Evolutionary conservation across 2,329 filamentous ascomycete species (phyloP).

Genomic region (Ceratocystis albifundus): DNA sequence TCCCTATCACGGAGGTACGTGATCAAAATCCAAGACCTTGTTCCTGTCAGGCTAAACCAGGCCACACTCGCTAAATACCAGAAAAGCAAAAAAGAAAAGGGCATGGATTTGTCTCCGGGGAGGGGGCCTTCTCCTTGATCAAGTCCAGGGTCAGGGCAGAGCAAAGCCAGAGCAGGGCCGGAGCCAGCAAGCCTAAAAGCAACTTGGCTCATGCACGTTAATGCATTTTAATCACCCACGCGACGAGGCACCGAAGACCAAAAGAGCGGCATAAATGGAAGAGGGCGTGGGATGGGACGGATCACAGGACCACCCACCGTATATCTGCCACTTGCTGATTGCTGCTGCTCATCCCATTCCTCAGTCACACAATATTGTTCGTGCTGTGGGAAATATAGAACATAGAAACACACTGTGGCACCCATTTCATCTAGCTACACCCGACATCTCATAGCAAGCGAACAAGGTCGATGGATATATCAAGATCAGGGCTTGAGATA

Average conservation of each 20-base stretch:
- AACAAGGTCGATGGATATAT: background rate
- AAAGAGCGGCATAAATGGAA: background rate
- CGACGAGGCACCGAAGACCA: background rate
- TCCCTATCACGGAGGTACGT: background rate
- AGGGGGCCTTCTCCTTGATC: background rate
- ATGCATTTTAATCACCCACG: conserved; percentile 6
- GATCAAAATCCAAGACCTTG: background rate
- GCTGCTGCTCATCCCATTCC: background rate
- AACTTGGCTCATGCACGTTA: background rate
- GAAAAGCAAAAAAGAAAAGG: background rate
- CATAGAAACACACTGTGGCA: conserved; percentile 1
- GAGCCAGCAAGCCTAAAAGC: background rate
- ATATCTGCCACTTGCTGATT: background rate
- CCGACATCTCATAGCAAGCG: background rate
- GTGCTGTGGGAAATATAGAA: background rate
- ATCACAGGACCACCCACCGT: background rate
- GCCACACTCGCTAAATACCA: background rate
- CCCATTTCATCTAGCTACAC: background rate
- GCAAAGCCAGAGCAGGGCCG: background rate
- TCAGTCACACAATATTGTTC: background rate
- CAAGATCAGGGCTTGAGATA: conserved; percentile 4
- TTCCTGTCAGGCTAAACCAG: background rate
- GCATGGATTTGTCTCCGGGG: background rate
- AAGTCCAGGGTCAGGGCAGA: background rate
- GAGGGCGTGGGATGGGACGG: no score